These are phyloP conservation scores for Fusarium sp. DNA, from an alignment of 2,329 filamentous ascomycete genomes.

Conservation along the genomic window DNA sequence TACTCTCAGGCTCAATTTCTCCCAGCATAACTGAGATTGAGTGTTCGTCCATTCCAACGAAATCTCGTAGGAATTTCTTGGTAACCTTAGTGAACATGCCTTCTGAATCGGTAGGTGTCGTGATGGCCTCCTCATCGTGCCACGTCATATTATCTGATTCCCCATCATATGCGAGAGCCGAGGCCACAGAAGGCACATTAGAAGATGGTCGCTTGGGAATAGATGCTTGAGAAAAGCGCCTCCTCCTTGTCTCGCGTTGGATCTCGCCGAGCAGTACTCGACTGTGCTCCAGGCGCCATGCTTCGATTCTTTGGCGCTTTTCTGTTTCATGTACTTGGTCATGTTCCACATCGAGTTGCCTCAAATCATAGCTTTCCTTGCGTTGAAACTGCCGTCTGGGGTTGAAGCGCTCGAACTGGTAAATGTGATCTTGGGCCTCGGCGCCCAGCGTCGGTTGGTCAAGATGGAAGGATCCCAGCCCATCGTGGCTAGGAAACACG, in stretches of 20 bases:
- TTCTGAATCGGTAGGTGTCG: slow-evolving; percentile 64
- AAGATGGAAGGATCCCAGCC: slow-evolving; percentile 84
- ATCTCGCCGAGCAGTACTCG: slow-evolving; percentile 87
- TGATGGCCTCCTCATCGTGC: slow-evolving; percentile 63
- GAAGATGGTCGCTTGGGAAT: slow-evolving; percentile 44
- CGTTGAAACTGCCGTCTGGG: slow-evolving; percentile 71
- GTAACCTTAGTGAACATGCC: slow-evolving; percentile 85
- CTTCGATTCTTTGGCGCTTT: slow-evolving; percentile 85
- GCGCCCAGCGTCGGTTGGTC: slow-evolving; percentile 63
- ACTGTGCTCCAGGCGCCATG: slow-evolving; percentile 93
- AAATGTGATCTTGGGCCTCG: slow-evolving; percentile 83
- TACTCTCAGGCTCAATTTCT: slow-evolving; percentile 72
- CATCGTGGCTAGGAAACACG: slow-evolving; percentile 91
- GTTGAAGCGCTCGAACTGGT: slow-evolving; percentile 89
- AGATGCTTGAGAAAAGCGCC: slow-evolving; percentile 70
- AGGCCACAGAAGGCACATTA: slow-evolving; percentile 45
- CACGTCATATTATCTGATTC: slow-evolving; percentile 59
- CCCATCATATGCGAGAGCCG: slow-evolving; percentile 43
- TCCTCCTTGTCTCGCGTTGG: slow-evolving; percentile 80
- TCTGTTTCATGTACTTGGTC: slow-evolving; percentile 73
- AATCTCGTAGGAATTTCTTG: slow-evolving; percentile 83
- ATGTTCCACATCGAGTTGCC: slow-evolving; percentile 62
- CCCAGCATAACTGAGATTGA: slow-evolving; percentile 89
- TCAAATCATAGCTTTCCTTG: slow-evolving; percentile 64
- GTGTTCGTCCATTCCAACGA: slow-evolving; percentile 91